Percentiles rank a stretch among this genome's conserved stretches.
Conservation (phyloP, 805 yeast species). For the Saccharomycopsis fodiens region DNA sequence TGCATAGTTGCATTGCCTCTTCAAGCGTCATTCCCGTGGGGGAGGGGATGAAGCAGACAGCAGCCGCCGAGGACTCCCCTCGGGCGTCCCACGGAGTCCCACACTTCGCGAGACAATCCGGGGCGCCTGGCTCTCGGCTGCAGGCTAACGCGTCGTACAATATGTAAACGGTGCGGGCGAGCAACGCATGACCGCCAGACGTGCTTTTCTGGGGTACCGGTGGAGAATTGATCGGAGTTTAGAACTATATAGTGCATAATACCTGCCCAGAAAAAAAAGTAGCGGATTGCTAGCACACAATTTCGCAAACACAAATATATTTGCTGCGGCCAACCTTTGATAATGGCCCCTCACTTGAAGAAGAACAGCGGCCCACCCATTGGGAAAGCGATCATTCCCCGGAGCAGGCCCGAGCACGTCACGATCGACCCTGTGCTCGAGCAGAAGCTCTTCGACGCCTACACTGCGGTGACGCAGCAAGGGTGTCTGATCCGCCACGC, state of each 20-base stretch:
- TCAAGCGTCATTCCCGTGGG: too few relatives aligned
- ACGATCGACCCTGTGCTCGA: slow-evolving; percentile 19
- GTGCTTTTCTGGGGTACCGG: too few relatives aligned
- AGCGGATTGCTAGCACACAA: too few relatives aligned
- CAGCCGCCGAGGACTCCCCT: too few relatives aligned
- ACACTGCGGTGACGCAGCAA: slow-evolving; percentile 15
- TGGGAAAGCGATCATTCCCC: slow-evolving; percentile 13
- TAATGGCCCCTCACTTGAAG: slow-evolving; percentile 6
- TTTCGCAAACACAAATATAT: not conserved
- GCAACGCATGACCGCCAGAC: not conserved
- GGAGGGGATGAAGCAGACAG: too few relatives aligned
- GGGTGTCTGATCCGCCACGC: slow-evolving; percentile 18
- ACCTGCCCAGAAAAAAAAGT: too few relatives aligned
- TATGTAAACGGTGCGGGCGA: not conserved
- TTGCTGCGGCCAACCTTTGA: not conserved
- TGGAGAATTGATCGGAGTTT: too few relatives aligned
- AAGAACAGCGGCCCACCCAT: slow-evolving; percentile 18
- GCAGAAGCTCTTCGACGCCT: slow-evolving; percentile 18
- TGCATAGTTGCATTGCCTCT: too few relatives aligned
- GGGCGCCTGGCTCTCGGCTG: not conserved
- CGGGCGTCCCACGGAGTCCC: too few relatives aligned
- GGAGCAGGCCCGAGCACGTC: slow-evolving; percentile 18
- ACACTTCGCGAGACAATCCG: not conserved
- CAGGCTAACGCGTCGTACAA: not conserved
- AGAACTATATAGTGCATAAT: too few relatives aligned